Evolutionary conservation across 164 flowering plant genomes (phyloP), one percentile per base, ranked within the genome.

Genomic region (Umbilicus rupestris): DNA sequence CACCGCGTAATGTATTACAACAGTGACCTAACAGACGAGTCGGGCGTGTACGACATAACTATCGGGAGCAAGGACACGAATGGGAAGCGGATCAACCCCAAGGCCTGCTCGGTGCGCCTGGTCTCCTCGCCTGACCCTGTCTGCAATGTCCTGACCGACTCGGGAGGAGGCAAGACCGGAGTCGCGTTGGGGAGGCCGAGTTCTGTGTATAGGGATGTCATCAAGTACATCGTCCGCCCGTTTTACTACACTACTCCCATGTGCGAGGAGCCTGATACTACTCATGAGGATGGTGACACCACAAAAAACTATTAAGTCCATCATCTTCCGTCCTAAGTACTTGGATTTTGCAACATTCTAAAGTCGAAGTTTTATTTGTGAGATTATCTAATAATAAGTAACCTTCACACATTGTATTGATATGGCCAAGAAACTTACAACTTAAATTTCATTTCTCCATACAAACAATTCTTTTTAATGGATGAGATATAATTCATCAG

Each of bases 191-290:
- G 20, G 30, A 72, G 73, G 17, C 98, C 98, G 3, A 72, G 74
- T 9, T 45, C 41, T 5, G 74, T 84, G 57, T 83, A 76, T 62
- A 71, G 87, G 19, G 81, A 81, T 62, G 10, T 73, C 3, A 49
- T 77, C 66, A 82, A 83, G 70, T 81, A 84, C 65, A 59, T 31
- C 8, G 35, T 82, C 0, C 80, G 77, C 0, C 85, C 91, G 0
- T 85, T 89, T 68, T 92, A 78, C 66, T 87, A 72, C 72, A 88
- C 98, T 17, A 75, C 80, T 24, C 90, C 91, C 22, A 82, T 83
- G 85, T 92, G 98, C 42, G 88, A 80, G 3, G 77, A 81, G 66
- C 92, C 92, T 3, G 84, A 85, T 24, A 69, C 71, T 2, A 45
- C 57, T 22, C 28, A 22, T 20, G 57, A 22, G 29, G 29, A 50